phyloP scores from a whole-genome alignment of 2,329 filamentous ascomycete species.

The Emergomyces africanus region DNA sequence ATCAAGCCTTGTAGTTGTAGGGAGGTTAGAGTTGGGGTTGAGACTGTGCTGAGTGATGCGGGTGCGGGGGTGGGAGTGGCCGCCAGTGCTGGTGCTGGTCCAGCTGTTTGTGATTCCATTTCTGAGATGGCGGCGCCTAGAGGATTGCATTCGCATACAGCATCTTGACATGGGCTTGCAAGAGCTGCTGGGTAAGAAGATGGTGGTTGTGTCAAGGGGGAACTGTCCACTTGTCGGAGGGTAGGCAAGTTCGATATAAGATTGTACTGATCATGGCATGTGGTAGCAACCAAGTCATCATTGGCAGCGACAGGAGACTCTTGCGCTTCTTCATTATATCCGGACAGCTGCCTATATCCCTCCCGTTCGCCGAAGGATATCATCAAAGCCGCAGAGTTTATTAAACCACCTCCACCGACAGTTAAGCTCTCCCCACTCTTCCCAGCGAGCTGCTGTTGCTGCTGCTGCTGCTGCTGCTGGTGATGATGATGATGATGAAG shows the following conservation, averaged over 20 bases:
- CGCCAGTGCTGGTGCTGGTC: background rate
- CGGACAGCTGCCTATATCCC: background rate
- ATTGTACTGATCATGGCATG: background rate
- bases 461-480: too few species aligned
- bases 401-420: background rate
- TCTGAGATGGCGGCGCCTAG: background rate
- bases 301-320: background rate
- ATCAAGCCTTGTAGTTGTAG: background rate
- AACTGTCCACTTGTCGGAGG: background rate
- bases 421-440: background rate
- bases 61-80: background rate
- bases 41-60: background rate
- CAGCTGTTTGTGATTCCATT: background rate
- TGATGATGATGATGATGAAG: background rate
- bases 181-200: background rate
- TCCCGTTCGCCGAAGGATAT: background rate
- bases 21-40: background rate
- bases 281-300: background rate
- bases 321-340: background rate
- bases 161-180: background rate
- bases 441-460: background rate
- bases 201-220: background rate
- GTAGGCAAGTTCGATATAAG: background rate
- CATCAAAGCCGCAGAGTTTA: background rate
- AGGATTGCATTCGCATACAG: too few species aligned